Base-by-base conservation (phyloP, 768 basidiomycete species). In the Boletus barrowsii region DNA sequence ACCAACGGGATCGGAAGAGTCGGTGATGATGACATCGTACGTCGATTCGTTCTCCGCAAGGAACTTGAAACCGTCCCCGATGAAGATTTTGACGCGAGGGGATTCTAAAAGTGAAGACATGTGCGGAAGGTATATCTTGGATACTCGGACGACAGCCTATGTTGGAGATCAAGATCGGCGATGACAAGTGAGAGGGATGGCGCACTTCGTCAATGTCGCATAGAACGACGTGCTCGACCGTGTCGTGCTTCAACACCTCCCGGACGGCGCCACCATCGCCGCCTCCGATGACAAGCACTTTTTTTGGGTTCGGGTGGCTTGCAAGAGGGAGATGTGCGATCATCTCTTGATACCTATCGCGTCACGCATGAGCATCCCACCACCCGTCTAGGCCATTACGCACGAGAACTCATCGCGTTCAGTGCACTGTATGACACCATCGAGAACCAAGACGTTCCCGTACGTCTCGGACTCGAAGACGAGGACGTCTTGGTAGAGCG, bases 401-500 rank as follows among this genome's bases (percentile, higher is more conserved):
- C 66, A 93, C 93, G 95, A 94, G 74, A 99, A 99, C 73, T 99
- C 97, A 68, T 99, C 97, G 44, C 95, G 86, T 74, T 99, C 97
- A 2, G 95, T 97, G 75, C 90, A 93, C 72, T 99, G 96, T 61
- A 99, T 90, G 51, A 89, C 93, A 49, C 93, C 91, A 68, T 99
- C 96, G 30, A 99, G 83, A 18, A 95, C 86, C 53, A 99, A 82
- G 43, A 98, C 94, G 65, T 98, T 98, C n/a, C 96, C 96, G 67
- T 88, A 96, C 1, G 93, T 91, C 75, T 91, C 93, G 0, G 92
- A 94, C 71, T 94, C 87, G 66, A 98, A 98, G 51, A 99, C 94
- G 51, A 99, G 87, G 49, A 99, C 94, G 67, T 98, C 96, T 75
- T 99, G 96, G 77, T 86, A 98, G 47, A 87, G 76, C 2, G 92